phyloP scores from a whole-genome alignment of 352 stramenopile species.

The Phytophthora sp. region DNA sequence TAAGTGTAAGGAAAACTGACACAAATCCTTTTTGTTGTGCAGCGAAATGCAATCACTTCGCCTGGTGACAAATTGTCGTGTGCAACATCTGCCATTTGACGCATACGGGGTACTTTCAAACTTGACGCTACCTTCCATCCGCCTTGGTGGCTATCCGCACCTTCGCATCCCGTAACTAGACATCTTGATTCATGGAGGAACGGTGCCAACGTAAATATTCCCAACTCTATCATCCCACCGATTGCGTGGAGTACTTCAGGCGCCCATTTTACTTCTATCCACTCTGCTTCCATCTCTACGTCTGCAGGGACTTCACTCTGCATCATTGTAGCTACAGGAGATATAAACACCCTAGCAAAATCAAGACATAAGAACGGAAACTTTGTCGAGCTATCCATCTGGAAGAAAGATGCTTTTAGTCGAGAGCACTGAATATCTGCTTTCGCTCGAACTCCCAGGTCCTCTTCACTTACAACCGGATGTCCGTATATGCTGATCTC shows the following conservation, averaged over 20 bases:
- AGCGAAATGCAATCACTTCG: conserved; percentile 67
- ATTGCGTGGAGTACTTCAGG: conserved; percentile 68
- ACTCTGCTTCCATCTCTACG: conserved; percentile 81
- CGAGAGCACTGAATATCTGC: conserved; percentile 66
- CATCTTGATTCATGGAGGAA: conserved; percentile 37
- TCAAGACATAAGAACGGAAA: conserved; percentile 67
- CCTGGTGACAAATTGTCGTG: conserved; percentile 39
- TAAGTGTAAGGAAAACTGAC: conserved; percentile 54
- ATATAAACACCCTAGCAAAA: conserved; percentile 68
- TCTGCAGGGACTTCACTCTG: conserved; percentile 41
- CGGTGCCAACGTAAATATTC: conserved; percentile 43
- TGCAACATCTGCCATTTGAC: conserved; percentile 41
- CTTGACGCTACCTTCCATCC: conserved; percentile 12
- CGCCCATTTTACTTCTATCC: conserved; percentile 76
- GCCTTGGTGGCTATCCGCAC: background rate
- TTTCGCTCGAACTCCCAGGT: conserved; percentile 67
- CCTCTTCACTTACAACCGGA: conserved; percentile 54
- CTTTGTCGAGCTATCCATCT: conserved; percentile 21
- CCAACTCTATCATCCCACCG: conserved; percentile 63
- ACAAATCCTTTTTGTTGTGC: conserved; percentile 61
- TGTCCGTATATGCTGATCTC: conserved; percentile 66
- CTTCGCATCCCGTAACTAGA: background rate
- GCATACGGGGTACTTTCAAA: conserved; percentile 43
- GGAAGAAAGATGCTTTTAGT: conserved; percentile 54
- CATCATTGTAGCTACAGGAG: conserved; percentile 47